Evolutionary conservation across 2,329 filamentous ascomycete species (phyloP).

Genomic region (Zarea fungicola): DNA sequence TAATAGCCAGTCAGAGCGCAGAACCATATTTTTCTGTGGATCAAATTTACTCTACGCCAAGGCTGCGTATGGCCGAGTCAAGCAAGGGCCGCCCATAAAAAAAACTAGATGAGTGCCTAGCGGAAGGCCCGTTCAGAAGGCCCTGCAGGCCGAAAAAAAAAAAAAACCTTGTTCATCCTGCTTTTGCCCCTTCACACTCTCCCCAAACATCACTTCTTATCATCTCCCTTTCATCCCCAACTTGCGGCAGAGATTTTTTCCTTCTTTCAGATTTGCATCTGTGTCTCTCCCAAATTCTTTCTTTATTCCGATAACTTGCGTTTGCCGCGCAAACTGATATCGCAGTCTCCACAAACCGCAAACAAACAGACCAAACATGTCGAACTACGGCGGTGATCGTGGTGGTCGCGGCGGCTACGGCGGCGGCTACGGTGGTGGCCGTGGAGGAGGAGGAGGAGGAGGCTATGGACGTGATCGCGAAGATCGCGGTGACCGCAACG

Average conservation of each 20-base stretch:
- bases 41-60: background rate
- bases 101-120: constrained; percentile 16
- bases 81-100: constrained; percentile 17
- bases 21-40: background rate
- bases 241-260: constrained; percentile 7
- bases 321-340: background rate
- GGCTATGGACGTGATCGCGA: constrained; percentile 31
- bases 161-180: constrained; percentile 19
- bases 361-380: constrained; percentile 32
- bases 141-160: constrained; percentile 14
- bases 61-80: background rate
- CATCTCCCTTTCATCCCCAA: background rate
- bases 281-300: constrained; percentile 1
- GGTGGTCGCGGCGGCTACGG: constrained; percentile 25
- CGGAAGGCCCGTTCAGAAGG: constrained; percentile 16
- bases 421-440: constrained; percentile 26
- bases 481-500: constrained; percentile 33
- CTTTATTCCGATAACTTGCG: constrained; percentile 4
- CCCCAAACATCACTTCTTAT: constrained; percentile 9
- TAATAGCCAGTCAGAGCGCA: background rate
- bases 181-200: constrained; percentile 5
- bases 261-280: constrained; percentile 2
- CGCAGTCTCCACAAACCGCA: background rate
- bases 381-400: constrained; percentile 38
- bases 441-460: constrained; percentile 26